These are phyloP conservation scores for Fusarium tuaranense DNA, from an alignment of 2,329 filamentous ascomycete species.

Conservation along the genomic window DNA sequence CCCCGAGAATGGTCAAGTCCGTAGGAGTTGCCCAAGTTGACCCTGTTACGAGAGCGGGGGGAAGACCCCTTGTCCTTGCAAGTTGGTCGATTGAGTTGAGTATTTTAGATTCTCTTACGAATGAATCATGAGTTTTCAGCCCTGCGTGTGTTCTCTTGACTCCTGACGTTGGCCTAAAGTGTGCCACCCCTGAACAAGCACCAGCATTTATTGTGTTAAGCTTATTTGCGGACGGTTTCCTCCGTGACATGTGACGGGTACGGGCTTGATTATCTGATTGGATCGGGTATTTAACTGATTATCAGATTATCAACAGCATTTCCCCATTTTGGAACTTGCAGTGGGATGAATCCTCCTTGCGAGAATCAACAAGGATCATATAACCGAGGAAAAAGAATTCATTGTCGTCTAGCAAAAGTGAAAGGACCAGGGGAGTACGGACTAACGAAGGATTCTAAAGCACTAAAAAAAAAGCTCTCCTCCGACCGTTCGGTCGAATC, in stretches of 20 bases:
- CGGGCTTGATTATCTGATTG: background rate
- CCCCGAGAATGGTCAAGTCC: background rate
- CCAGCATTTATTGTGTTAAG: background rate
- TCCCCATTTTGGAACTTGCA: background rate
- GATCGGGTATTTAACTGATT: background rate
- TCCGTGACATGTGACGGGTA: constrained; percentile 5
- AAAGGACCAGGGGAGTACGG: background rate
- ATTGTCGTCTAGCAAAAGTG: background rate
- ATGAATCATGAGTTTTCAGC: background rate
- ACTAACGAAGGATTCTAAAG: background rate
- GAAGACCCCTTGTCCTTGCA: background rate
- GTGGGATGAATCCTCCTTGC: background rate
- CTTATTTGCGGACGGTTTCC: background rate
- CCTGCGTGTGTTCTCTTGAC: background rate
- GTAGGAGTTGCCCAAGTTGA: background rate
- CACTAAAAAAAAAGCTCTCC: background rate
- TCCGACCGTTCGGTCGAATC: background rate
- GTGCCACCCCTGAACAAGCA: background rate
- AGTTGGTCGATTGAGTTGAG: background rate
- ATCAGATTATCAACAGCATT: background rate
- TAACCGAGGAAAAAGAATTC: background rate
- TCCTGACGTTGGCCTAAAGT: background rate
- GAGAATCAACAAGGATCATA: background rate
- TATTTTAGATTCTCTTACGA: background rate
- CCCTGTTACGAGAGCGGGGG: background rate